Conservation (phyloP, 2,329 filamentous ascomycete genomes). For the Didymosphaeria variabile region DNA sequence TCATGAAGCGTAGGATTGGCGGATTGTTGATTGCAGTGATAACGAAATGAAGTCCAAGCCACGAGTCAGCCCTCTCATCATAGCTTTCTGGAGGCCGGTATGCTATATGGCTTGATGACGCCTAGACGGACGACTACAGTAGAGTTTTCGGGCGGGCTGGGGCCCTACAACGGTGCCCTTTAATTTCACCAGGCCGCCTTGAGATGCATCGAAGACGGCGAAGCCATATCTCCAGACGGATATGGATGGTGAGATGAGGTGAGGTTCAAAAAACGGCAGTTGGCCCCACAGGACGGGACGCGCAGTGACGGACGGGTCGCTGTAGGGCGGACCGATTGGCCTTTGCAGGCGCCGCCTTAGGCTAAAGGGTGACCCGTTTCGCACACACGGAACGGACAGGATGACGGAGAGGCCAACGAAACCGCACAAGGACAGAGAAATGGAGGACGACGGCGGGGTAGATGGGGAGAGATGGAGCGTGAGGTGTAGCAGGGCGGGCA, state of each 20-base stretch:
- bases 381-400: slow-evolving; percentile 20
- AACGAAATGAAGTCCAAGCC: slow-evolving; percentile 46
- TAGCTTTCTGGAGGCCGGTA: slow-evolving; percentile 30
- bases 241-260: slow-evolving; percentile 42
- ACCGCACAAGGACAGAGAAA: slow-evolving; percentile 18
- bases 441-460: slow-evolving; percentile 15
- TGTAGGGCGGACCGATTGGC: slow-evolving; percentile 29
- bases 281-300: slow-evolving; percentile 33
- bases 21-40: slow-evolving; percentile 27
- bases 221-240: slow-evolving; percentile 25
- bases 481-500: slow-evolving; percentile 40
- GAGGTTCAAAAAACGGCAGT: slow-evolving; percentile 33
- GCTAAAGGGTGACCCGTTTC: slow-evolving; percentile 28
- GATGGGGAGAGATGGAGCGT: slow-evolving; percentile 33
- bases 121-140: slow-evolving; percentile 19
- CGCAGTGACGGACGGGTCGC: slow-evolving; percentile 30
- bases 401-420: slow-evolving; percentile 15
- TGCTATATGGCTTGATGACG: slow-evolving; percentile 29
- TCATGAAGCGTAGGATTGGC: slow-evolving; percentile 25
- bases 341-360: slow-evolving; percentile 34
- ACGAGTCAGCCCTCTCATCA: slow-evolving; percentile 46
- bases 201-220: slow-evolving; percentile 21
- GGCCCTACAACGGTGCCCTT: slow-evolving; percentile 37
- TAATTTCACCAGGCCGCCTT: slow-evolving; percentile 39
- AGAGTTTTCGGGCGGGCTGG: slow-evolving; percentile 22